Evolutionary conservation across 768 basidiomycete species (phyloP).

Genomic region (Cystobasidium tubakii): DNA sequence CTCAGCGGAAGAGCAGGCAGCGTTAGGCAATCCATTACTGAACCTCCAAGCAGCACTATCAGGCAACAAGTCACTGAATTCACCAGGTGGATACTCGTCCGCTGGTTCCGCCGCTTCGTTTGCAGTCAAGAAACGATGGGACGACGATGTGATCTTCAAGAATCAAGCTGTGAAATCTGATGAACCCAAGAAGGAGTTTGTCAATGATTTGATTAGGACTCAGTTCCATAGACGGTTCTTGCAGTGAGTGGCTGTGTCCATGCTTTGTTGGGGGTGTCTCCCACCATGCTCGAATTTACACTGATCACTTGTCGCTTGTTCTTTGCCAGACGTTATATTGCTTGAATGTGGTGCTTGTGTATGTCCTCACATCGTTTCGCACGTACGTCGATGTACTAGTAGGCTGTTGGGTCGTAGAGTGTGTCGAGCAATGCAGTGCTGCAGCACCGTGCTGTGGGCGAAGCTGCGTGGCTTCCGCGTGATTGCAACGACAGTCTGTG

Average conservation of each 20-base stretch:
- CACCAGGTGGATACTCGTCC: conserved; percentile 51
- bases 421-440: no score
- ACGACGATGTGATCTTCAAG: conserved; percentile 88
- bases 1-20: conserved; percentile 72
- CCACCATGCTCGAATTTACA: no score
- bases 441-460: no score
- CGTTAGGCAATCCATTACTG: conserved; percentile 69
- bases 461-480: no score
- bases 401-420: no score
- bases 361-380: no score
- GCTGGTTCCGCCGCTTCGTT: conserved; percentile 36
- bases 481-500: no score
- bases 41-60: conserved; percentile 88
- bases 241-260: conserved; percentile 53
- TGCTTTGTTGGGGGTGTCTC: no score
- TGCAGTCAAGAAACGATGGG: conserved; percentile 45
- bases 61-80: conserved; percentile 61
- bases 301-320: neutral
- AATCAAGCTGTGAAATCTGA: conserved; percentile 79
- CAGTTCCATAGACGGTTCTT: conserved; percentile 95
- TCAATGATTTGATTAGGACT: conserved; percentile 88
- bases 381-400: no score
- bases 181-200: conserved; percentile 68
- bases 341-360: no score
- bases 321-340: neutral